phyloP scores from a whole-genome alignment of 2,329 filamentous ascomycete genomes.

The Ceratocystis diversiconidia region DNA sequence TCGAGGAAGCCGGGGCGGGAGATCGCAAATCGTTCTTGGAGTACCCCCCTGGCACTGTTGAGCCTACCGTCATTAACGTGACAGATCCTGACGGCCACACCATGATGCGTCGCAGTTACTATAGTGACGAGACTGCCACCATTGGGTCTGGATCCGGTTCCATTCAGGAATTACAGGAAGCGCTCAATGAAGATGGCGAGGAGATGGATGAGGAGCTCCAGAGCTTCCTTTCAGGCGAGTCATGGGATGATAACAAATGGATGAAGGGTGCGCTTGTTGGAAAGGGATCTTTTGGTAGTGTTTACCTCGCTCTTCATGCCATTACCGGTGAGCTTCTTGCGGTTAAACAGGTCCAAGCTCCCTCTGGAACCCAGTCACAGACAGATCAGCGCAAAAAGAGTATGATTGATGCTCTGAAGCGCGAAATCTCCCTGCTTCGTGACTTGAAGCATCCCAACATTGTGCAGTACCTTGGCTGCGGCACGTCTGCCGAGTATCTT shows the following conservation, averaged over 20 bases:
- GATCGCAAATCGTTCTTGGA: conserved; percentile 96
- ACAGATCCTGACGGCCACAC: conserved; percentile 64
- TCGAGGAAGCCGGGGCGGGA: conserved; percentile 86
- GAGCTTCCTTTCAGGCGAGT: conserved; percentile 82
- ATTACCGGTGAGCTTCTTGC: conserved; percentile 95
- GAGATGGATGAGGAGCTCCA: conserved; percentile 79
- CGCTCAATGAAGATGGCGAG: conserved; percentile 79
- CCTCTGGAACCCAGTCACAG: conserved; percentile 61
- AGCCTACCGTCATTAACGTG: conserved; percentile 50
- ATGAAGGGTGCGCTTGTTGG: conserved; percentile 98
- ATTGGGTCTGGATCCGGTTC: conserved; percentile 49
- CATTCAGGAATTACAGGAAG: conserved; percentile 69
- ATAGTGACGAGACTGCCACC: conserved; percentile 45
- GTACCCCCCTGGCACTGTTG: conserved; percentile 60
- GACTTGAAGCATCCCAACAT: conserved; percentile 95
- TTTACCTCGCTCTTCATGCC: conserved; percentile 87
- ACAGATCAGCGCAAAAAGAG: conserved; percentile 86
- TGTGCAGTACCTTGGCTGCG: conserved; percentile 93
- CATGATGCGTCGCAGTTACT: conserved; percentile 57
- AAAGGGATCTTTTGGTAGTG: conserved; percentile 89
- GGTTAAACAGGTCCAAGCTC: conserved; percentile 93
- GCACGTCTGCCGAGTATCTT: conserved; percentile 76
- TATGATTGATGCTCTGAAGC: conserved; percentile 95
- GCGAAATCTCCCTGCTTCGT: conserved; percentile 85
- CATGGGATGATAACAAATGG: conserved; percentile 95